Conservation (phyloP, 2,329 filamentous ascomycete genomes). For the Talaromyces sp. region DNA sequence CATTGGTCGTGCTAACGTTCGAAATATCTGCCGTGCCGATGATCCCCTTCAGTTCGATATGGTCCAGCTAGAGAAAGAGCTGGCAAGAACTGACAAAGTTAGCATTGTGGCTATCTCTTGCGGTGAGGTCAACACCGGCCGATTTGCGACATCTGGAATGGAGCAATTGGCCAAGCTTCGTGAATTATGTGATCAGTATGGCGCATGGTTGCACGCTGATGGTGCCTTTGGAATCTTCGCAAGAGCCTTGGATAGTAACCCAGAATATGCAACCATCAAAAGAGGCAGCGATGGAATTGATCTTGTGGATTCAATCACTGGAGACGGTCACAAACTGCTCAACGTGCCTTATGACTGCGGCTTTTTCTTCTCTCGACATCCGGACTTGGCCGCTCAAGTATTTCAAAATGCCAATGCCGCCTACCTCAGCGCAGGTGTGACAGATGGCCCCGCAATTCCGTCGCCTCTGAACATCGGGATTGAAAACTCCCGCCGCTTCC, state of each 20-base stretch:
- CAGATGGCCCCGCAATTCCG: conserved; percentile 56
- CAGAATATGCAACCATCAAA: conserved; percentile 60
- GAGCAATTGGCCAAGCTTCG: conserved; percentile 67
- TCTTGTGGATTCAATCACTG: conserved; percentile 82
- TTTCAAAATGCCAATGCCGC: conserved; percentile 85
- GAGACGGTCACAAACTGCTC: conserved; percentile 87
- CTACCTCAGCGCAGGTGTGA: conserved; percentile 62
- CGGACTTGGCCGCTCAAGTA: conserved; percentile 60
- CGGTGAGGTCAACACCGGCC: conserved; percentile 87
- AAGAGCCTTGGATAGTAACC: conserved; percentile 61
- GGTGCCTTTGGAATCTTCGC: conserved; percentile 88
- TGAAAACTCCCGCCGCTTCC: conserved; percentile 88
- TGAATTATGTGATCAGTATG: conserved; percentile 69
- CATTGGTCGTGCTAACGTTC: conserved; percentile 70
- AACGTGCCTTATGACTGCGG: conserved; percentile 95
- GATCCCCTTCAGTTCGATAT: conserved; percentile 74
- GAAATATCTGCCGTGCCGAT: conserved; percentile 53
- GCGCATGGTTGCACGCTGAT: conserved; percentile 87
- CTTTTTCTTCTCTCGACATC: conserved; percentile 77
- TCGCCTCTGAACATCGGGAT: conserved; percentile 84
- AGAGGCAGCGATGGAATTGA: conserved; percentile 66
- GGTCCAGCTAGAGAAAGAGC: conserved; percentile 61
- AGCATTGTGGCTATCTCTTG: conserved; percentile 80
- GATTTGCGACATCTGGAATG: conserved; percentile 66
- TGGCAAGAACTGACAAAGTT: conserved; percentile 59